phyloP scores from a whole-genome alignment of 2,329 filamentous ascomycete genomes.

The Exophiala phaeomuriformis region DNA sequence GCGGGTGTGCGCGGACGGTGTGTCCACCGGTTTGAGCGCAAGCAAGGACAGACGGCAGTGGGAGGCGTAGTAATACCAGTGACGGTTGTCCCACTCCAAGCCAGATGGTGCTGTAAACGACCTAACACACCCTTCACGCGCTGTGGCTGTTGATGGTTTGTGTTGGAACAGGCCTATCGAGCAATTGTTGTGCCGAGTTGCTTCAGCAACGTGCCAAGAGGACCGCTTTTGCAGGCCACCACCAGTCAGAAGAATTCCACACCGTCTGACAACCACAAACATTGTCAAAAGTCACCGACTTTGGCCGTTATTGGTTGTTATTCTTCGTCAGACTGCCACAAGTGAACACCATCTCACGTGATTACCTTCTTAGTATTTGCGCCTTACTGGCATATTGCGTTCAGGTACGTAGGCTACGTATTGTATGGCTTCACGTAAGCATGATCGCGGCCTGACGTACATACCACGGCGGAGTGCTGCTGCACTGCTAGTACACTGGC shows the following conservation, averaged over 20 bases:
- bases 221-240: not conserved
- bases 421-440: too few relatives aligned
- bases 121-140: conserved; percentile 3
- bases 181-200: not conserved
- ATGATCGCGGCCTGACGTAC: too few relatives aligned
- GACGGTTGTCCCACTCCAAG: conserved; percentile 2
- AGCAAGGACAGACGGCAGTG: not conserved
- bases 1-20: conserved; percentile 7
- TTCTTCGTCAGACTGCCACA: not conserved
- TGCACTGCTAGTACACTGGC: too few relatives aligned
- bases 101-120: not conserved
- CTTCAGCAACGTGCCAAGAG: conserved; percentile 5
- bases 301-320: not conserved
- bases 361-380: not conserved
- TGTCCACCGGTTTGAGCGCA: conserved; percentile 1
- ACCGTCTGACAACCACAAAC: not conserved
- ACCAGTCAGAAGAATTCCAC: not conserved
- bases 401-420: too few relatives aligned
- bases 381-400: too few relatives aligned
- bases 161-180: not conserved
- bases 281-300: too few relatives aligned
- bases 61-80: not conserved
- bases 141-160: conserved; percentile 6
- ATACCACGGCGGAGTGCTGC: too few relatives aligned
- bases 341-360: not conserved